Evolutionary conservation across 2,329 filamentous ascomycete species (phyloP), one percentile per base, ranked within the genome.

Genomic region (Chalaropsis thielavioides): DNA sequence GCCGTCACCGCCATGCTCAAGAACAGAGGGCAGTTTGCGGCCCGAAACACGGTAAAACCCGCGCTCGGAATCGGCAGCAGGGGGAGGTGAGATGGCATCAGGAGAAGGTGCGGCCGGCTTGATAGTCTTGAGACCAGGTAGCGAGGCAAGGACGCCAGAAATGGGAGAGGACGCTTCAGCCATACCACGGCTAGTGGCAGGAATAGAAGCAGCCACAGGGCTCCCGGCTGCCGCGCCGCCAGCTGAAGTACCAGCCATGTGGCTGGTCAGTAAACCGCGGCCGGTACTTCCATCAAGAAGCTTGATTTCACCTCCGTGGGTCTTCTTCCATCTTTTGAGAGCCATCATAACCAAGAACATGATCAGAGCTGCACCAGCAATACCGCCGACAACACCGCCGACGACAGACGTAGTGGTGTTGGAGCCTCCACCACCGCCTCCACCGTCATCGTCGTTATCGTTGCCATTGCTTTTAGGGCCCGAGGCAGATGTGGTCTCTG

Each of bases 41-140:
- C 85, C 85, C 5, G 84, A 85, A 1, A 88, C 80, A 38, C 83
- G 81, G 68, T 85, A 81, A 71, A 88, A 88, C 0, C 83, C 82
- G 67, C 77, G 76, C 70, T 87, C 83, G 35, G 76, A 76, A 75
- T 51, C 63, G 6, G 31, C 62, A 72, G 71, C 17, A 70, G 71
- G 61, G 68, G 72, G 70, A 68, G 69, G 62, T 65, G 58, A 68
- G 61, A 68, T 68, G 22, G 38, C 7, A 6, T 61, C 61, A 8
- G 64, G 40, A 69, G 68, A 63, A 67, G 69, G 44, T n/a, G n/a
- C n/a, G 19, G 51, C 62, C n/a, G 65, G 62, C 27, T 64, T 64
- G 13, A 62, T 31, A 44, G 65, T 65, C 35, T 69, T 70, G n/a
- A 56, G 43, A 35, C 68, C 68, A 19, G 62, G 11, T 40, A 65